Base-by-base conservation (phyloP, 2,329 filamentous ascomycete species). In the Metarhizium sp. region DNA sequence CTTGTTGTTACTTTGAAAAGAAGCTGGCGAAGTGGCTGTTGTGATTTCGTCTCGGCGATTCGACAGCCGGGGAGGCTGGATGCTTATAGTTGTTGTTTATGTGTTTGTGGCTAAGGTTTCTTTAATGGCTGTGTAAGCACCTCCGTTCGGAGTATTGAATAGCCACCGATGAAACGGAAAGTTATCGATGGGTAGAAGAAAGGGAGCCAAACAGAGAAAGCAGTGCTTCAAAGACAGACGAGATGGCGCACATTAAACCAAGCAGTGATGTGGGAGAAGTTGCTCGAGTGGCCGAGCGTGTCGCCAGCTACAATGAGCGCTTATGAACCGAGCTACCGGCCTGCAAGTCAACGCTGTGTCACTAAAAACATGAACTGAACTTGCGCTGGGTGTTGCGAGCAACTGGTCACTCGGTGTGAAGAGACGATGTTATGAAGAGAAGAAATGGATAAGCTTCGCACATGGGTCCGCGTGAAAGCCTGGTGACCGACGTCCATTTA, bases 401-500 rank as follows among this genome's bases (percentile, higher is more conserved):
- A 25, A n/a, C 25, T 10, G 13, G 11, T 30, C 18, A 8, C 32
- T 8, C 32, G 5, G 10, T 34, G 32, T 11, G 42, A 11, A 16
- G 2, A 40, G 38, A 14, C 5, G 38, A 14, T 40, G 38, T 40
- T 40, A 11, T 40, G 38, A 40, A 29, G 14, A 50, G 40, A 18
- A 38, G 46, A 14, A 34, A 38, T 18, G 46, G n/a, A 42, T n/a
- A 18, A 38, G 25, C 20, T 14, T 30, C 14, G 42, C 8, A 6
- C n/a, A 48, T 16, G 25, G 25, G 25, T 29, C 18, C 20, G 43
- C 14, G 18, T 8, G 18, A 25, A 25, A n/a, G 50, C 34, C 52
- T 48, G 48, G 49, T 51, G 47, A 20, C 25, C 53, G 62, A 64
- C 62, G 62, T 64, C 58, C 47, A 45, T 13, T 13, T 16, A 16